Evolutionary conservation across 495 filamentous ascomycete genomes (phyloP).

Genomic region (Penicillium malachiteum): DNA sequence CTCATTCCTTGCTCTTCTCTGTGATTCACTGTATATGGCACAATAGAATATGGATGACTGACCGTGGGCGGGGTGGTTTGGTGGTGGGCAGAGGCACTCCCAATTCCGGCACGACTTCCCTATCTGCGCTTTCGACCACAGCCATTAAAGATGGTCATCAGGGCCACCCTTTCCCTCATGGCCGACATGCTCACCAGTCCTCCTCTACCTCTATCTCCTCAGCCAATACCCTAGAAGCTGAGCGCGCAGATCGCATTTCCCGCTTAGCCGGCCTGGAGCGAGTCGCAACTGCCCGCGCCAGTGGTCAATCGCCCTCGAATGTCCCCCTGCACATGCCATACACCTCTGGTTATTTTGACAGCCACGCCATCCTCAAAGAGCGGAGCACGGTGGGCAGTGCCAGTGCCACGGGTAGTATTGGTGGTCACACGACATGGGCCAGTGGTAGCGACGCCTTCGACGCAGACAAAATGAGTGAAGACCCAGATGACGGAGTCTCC

Average conservation of each 20-base stretch:
- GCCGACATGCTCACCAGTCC: conserved; percentile 55
- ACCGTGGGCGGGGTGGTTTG: conserved; percentile 5
- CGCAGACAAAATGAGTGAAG: conserved; percentile 70
- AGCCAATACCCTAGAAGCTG: conserved; percentile 74
- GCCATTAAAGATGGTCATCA: conserved; percentile 93
- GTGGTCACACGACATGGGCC: conserved; percentile 74
- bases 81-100: conserved; percentile 71
- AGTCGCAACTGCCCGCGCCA: conserved; percentile 65
- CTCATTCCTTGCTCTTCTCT: conserved; percentile 16
- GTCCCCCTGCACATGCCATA: conserved; percentile 27
- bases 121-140: conserved; percentile 83
- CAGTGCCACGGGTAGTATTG: conserved; percentile 71
- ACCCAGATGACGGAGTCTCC: conserved; percentile 58
- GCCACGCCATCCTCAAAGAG: conserved; percentile 58
- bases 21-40: neutral
- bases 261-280: conserved; percentile 83
- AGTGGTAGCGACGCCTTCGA: conserved; percentile 62
- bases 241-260: conserved; percentile 91
- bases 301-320: conserved; percentile 30
- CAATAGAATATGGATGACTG: conserved; percentile 7
- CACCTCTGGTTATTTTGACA: conserved; percentile 67
- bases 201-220: conserved; percentile 54
- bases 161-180: conserved; percentile 59
- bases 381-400: conserved; percentile 84
- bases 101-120: conserved; percentile 79